A percentile compares a stretch with the other conserved stretches of the same genome.
phyloP scores from a whole-genome alignment of 2,329 filamentous ascomycete species.

The Colletotrichum cordylinicola region DNA sequence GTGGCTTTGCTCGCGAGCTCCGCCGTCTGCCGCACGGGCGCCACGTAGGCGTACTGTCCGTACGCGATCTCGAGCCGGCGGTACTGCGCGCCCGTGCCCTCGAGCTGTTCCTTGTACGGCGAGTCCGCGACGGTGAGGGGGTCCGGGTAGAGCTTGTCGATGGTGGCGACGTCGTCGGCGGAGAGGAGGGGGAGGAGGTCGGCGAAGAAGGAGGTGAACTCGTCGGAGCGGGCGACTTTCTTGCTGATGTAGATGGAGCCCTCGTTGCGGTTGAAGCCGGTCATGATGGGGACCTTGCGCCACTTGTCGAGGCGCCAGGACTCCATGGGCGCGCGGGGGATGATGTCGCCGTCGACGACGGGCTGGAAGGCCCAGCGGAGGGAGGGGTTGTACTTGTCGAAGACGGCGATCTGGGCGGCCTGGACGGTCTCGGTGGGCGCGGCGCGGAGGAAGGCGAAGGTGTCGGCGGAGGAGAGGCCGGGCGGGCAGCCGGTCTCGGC shows the following conservation, averaged over 20 bases:
- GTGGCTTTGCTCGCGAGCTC: constrained; percentile 47
- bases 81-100: constrained; percentile 57
- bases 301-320: constrained; percentile 60
- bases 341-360: constrained; percentile 67
- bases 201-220: constrained; percentile 60
- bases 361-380: constrained; percentile 73
- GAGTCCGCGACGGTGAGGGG: constrained; percentile 25
- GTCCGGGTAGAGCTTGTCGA: constrained; percentile 66
- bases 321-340: constrained; percentile 62
- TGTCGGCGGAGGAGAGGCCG: constrained; percentile 46
- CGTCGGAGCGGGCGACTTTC: constrained; percentile 44
- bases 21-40: constrained; percentile 67
- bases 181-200: constrained; percentile 64
- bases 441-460: constrained; percentile 58
- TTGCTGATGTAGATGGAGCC: constrained; percentile 68
- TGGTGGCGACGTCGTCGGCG: constrained; percentile 53
- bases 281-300: constrained; percentile 67
- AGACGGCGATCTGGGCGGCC: constrained; percentile 49
- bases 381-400: constrained; percentile 43
- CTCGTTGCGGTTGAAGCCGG: constrained; percentile 75
- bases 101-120: constrained; percentile 2
- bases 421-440: constrained; percentile 43
- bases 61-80: constrained; percentile 65
- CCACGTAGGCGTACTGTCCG: constrained; percentile 69
- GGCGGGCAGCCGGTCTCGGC: constrained; percentile 53